Evolutionary conservation across 225 moss, liverwort and hornwort species (phyloP).

Genomic region (Marchantia paleacea): DNA sequence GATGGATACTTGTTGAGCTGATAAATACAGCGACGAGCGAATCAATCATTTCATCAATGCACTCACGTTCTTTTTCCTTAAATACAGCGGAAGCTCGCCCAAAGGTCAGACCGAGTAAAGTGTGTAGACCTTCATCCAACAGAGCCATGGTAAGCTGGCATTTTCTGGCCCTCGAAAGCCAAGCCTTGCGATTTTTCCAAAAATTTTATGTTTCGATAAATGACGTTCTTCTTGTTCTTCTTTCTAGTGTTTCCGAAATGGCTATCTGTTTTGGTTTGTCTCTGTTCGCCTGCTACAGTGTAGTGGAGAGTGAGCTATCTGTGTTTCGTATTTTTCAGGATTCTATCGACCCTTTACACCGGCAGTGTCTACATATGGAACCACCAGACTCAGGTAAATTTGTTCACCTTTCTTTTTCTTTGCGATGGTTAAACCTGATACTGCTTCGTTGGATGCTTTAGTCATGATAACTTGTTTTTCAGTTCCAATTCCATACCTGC

Average conservation of each 20-base stretch:
- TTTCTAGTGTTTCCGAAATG: background rate
- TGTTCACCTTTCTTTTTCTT: background rate
- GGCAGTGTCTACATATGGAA: constrained; percentile 95
- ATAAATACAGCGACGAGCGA: background rate
- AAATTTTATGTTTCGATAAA: background rate
- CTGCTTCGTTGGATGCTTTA: background rate
- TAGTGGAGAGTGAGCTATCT: background rate
- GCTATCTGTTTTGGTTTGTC: background rate
- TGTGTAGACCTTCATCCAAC: constrained; percentile 97
- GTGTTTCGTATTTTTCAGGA: constrained; percentile 49
- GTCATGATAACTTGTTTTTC: background rate
- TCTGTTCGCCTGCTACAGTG: background rate
- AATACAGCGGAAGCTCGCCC: constrained; percentile 88
- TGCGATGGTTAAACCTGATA: background rate
- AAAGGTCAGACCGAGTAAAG: constrained; percentile 93
- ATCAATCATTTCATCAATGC: background rate
- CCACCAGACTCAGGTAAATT: constrained; percentile 77
- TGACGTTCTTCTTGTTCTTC: background rate
- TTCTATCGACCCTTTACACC: constrained; percentile 77
- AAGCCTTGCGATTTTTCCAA: too few relatives aligned
- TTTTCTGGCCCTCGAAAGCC: too few relatives aligned
- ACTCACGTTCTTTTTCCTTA: background rate
- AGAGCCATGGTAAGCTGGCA: constrained; percentile 71
- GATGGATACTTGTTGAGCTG: background rate
- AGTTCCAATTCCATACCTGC: too few relatives aligned